Percentiles rank a stretch among this genome's conserved stretches.
Conservation (phyloP, 2,329 filamentous ascomycete genomes). For the Colletotrichum liriopes region DNA sequence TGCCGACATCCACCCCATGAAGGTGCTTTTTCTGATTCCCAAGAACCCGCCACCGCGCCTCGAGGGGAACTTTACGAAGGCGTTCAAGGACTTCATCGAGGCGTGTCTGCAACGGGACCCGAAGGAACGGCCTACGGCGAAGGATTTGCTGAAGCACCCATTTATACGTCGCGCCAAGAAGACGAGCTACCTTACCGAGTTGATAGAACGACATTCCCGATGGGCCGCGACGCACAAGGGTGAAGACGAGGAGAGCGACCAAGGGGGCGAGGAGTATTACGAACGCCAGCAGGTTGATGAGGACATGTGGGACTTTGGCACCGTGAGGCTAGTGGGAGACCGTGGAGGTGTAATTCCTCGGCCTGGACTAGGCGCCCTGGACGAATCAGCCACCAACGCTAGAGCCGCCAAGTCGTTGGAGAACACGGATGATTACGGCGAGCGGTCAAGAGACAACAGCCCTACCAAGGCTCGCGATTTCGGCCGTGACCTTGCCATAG, state of each 20-base stretch:
- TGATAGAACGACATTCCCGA: constrained; percentile 91
- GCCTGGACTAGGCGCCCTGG: constrained; percentile 79
- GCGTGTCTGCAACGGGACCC: constrained; percentile 91
- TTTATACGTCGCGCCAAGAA: constrained; percentile 95
- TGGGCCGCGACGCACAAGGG: constrained; percentile 88
- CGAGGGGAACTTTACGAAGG: constrained; percentile 84
- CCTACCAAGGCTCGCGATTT: constrained; percentile 68
- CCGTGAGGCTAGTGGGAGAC: constrained; percentile 84
- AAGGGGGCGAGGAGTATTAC: constrained; percentile 68
- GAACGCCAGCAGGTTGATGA: constrained; percentile 76
- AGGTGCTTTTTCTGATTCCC: constrained; percentile 95
- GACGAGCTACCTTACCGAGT: constrained; percentile 94
- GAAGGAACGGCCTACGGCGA: constrained; percentile 87
- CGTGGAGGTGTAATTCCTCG: constrained; percentile 70
- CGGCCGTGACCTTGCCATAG: constrained; percentile 57
- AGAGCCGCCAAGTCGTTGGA: constrained; percentile 72
- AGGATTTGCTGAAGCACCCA: constrained; percentile 88
- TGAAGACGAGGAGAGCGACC: constrained; percentile 76
- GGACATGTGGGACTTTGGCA: constrained; percentile 99
- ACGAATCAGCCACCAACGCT: constrained; percentile 85
- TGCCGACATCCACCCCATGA: constrained; percentile 98
- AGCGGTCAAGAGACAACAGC: constrained; percentile 65
- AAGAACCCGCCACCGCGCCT: constrained; percentile 91
- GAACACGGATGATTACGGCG: constrained; percentile 65
- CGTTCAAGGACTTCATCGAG: constrained; percentile 88